Evolutionary conservation across 306 rosid genomes (phyloP).

Genomic region (Quercus ilex): DNA sequence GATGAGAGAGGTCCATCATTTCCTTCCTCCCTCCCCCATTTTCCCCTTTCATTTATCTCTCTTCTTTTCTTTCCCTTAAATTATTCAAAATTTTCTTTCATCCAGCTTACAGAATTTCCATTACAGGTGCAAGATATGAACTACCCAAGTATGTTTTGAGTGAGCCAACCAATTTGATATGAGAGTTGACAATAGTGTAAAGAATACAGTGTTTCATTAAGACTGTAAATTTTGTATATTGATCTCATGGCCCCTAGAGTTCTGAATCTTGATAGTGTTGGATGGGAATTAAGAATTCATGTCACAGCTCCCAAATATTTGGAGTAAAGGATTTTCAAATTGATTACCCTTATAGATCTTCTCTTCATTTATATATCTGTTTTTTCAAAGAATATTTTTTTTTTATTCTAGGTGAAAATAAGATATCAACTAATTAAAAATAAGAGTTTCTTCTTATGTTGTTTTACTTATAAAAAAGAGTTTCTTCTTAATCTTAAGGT

Average conservation of each 20-base stretch:
- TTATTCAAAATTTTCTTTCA: background rate
- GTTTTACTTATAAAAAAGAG: too few species aligned
- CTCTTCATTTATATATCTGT: background rate
- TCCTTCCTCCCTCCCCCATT: background rate
- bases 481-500: too few species aligned
- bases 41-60: background rate
- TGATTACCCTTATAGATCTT: background rate
- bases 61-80: background rate
- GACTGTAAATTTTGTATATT: slow-evolving; percentile 84
- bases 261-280: background rate
- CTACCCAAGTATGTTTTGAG: slow-evolving; percentile 97
- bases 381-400: background rate
- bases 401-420: background rate
- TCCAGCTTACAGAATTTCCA: background rate
- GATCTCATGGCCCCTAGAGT: slow-evolving; percentile 26
- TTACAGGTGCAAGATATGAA: slow-evolving; percentile 93
- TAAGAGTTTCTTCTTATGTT: background rate
- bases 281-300: background rate
- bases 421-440: background rate
- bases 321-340: background rate
- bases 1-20: slow-evolving; percentile 79
- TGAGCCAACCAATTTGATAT: slow-evolving; percentile 94
- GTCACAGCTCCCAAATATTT: background rate
- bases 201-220: slow-evolving; percentile 29
- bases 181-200: slow-evolving; percentile 45